Evolutionary conservation across 306 rosid species (phyloP).

Genomic region (Oemleria cerasiformis): DNA sequence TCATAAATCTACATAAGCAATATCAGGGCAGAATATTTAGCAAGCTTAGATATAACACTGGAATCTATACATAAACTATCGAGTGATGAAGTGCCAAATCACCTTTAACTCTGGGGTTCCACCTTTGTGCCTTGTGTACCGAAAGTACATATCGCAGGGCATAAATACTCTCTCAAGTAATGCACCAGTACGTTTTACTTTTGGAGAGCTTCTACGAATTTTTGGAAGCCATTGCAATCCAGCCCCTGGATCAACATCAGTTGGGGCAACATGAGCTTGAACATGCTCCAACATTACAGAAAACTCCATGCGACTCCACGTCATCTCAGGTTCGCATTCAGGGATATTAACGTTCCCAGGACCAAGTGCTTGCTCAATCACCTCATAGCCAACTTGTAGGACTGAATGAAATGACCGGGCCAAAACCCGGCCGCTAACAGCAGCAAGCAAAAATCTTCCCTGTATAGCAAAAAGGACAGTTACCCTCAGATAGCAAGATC

Average conservation of each 20-base stretch:
- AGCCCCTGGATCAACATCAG: constrained; percentile 99
- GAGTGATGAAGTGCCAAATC: constrained; percentile 7
- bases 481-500: constrained; percentile 10
- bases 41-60: neutral
- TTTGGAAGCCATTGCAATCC: constrained; percentile 99
- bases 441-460: constrained; percentile 99
- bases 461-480: constrained; percentile 36
- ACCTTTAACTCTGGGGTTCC: constrained; percentile 97
- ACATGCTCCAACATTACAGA: constrained; percentile 98
- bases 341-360: constrained; percentile 52
- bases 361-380: constrained; percentile 92
- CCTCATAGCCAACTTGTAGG: constrained; percentile 84
- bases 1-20: neutral
- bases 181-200: constrained; percentile 99
- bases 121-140: constrained; percentile 94
- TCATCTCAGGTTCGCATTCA: constrained; percentile 89
- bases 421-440: constrained; percentile 91
- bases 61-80: constrained; percentile 1
- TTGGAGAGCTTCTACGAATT: constrained; percentile 90
- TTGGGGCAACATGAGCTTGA: constrained; percentile 99
- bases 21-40: neutral
- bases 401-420: constrained; percentile 96
- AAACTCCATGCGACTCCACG: constrained; percentile 86
- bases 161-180: constrained; percentile 98
- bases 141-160: constrained; percentile 97